A percentile compares a stretch with the other conserved stretches of the same genome.
phyloP scores from a whole-genome alignment of 2,329 filamentous ascomycete species.

The Cordyceps cicadae region DNA sequence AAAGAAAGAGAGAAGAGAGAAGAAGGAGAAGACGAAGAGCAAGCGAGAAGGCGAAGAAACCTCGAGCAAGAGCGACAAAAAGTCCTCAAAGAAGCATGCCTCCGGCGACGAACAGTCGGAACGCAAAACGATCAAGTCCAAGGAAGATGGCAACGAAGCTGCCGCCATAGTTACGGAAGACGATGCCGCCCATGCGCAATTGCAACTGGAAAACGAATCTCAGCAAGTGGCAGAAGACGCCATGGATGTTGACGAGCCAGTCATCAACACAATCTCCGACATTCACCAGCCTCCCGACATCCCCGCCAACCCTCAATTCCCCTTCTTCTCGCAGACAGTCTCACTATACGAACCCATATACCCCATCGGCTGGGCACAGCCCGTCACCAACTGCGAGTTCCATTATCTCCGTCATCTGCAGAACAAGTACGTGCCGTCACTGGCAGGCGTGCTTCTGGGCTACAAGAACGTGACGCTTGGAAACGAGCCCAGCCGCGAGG shows the following conservation, averaged over 20 bases:
- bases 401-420: slow-evolving; percentile 69
- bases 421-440: slow-evolving; percentile 65
- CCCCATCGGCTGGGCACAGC: slow-evolving; percentile 60
- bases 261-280: slow-evolving; percentile 22
- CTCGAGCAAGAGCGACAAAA: slow-evolving; percentile 6
- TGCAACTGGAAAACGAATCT: neutral
- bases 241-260: slow-evolving; percentile 32
- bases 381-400: slow-evolving; percentile 61
- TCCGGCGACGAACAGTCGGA: neutral
- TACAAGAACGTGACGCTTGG: slow-evolving; percentile 63
- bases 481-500: slow-evolving; percentile 44
- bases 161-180: slow-evolving; percentile 20
- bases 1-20: slow-evolving; percentile 25
- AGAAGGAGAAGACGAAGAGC: slow-evolving; percentile 20
- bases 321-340: slow-evolving; percentile 71
- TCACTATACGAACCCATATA: slow-evolving; percentile 73
- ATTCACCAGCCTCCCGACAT: slow-evolving; percentile 31
- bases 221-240: slow-evolving; percentile 21
- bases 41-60: slow-evolving; percentile 18
- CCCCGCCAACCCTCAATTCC: slow-evolving; percentile 43
- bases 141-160: slow-evolving; percentile 23
- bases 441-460: slow-evolving; percentile 65
- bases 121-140: slow-evolving; percentile 18
- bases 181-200: slow-evolving; percentile 11
- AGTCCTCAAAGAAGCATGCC: slow-evolving; percentile 14